Evolutionary conservation across 2,329 filamentous ascomycete species (phyloP).

Genomic region (Plenodomus lindquistii): DNA sequence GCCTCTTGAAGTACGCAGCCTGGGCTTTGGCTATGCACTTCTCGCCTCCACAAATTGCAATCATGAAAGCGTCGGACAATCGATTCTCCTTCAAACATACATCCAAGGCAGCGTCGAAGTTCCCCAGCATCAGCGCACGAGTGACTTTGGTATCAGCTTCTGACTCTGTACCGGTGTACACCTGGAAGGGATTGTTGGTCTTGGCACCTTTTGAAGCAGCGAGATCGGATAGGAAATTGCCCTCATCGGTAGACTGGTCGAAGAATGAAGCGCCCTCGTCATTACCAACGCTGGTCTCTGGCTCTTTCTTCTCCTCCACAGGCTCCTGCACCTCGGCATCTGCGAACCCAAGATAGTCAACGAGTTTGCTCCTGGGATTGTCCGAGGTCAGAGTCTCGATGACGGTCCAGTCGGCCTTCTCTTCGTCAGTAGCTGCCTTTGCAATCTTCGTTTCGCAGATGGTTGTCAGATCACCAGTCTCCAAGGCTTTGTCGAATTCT

Average conservation of each 20-base stretch:
- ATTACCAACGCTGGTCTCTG: slow-evolving; percentile 51
- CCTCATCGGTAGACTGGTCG: slow-evolving; percentile 67
- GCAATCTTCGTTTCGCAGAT: slow-evolving; percentile 82
- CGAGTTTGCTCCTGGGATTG: slow-evolving; percentile 82
- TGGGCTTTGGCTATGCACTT: slow-evolving; percentile 94
- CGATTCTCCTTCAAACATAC: slow-evolving; percentile 86
- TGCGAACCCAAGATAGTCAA: slow-evolving; percentile 87
- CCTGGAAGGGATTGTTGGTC: slow-evolving; percentile 91
- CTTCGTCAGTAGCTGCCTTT: slow-evolving; percentile 78
- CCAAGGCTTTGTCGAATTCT: slow-evolving; percentile 81
- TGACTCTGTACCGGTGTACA: slow-evolving; percentile 83
- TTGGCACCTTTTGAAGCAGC: slow-evolving; percentile 88
- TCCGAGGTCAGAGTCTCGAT: slow-evolving; percentile 85
- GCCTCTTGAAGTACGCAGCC: slow-evolving; percentile 83
- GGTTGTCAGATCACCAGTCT: slow-evolving; percentile 72
- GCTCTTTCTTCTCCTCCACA: slow-evolving; percentile 29
- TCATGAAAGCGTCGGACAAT: slow-evolving; percentile 95
- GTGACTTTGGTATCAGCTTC: slow-evolving; percentile 85
- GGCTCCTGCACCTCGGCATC: slow-evolving; percentile 54
- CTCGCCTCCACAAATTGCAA: slow-evolving; percentile 94
- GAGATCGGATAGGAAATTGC: slow-evolving; percentile 84
- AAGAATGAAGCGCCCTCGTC: slow-evolving; percentile 74
- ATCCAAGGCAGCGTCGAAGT: slow-evolving; percentile 88
- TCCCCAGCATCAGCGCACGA: slow-evolving; percentile 81
- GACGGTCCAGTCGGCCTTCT: slow-evolving; percentile 95